Evolutionary conservation across 116 monocot species (phyloP).

Genomic region (Posidonia oceanica): DNA sequence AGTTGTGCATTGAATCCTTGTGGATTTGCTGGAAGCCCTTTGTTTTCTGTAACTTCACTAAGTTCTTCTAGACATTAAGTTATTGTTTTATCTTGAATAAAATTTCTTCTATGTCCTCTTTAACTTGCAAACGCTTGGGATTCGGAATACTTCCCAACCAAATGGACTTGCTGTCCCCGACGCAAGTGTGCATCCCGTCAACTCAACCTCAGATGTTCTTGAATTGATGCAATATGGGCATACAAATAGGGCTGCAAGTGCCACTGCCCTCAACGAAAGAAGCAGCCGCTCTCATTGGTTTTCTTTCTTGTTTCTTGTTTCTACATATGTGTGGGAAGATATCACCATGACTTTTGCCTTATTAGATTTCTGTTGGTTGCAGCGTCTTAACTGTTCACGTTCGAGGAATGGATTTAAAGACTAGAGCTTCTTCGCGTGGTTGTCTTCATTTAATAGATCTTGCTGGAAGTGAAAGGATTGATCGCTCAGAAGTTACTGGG

Average conservation of each 20-base stretch:
- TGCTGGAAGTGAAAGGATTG: slow-evolving; percentile 92
- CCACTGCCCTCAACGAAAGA: slow-evolving; percentile 93
- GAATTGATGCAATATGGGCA: slow-evolving; percentile 72
- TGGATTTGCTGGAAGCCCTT: too few species aligned
- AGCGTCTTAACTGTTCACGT: slow-evolving; percentile 88
- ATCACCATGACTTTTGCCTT: not conserved
- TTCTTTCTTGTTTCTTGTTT: slow-evolving; percentile 3
- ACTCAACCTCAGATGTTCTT: slow-evolving; percentile 70
- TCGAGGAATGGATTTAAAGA: slow-evolving; percentile 57
- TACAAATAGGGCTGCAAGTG: slow-evolving; percentile 69
- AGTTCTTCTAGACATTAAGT: too few species aligned
- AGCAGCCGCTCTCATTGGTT: slow-evolving; percentile 93
- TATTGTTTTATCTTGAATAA: too few species aligned
- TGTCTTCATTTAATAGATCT: slow-evolving; percentile 89
- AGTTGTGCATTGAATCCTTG: not conserved
- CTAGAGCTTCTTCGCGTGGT: slow-evolving; percentile 46
- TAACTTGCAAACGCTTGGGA: slow-evolving; percentile 53
- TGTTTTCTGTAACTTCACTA: too few species aligned
- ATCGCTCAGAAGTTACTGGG: slow-evolving; percentile 85
- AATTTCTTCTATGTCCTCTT: slow-evolving; percentile 3
- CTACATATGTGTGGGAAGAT: slow-evolving; percentile 5
- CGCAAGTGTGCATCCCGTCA: slow-evolving; percentile 64
- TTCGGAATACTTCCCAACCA: slow-evolving; percentile 58
- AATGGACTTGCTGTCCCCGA: slow-evolving; percentile 87
- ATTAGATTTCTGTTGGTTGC: slow-evolving; percentile 8